These are phyloP conservation scores for Leccinum boreale DNA, from an alignment of 768 basidiomycete genomes.

Conservation along the genomic window DNA sequence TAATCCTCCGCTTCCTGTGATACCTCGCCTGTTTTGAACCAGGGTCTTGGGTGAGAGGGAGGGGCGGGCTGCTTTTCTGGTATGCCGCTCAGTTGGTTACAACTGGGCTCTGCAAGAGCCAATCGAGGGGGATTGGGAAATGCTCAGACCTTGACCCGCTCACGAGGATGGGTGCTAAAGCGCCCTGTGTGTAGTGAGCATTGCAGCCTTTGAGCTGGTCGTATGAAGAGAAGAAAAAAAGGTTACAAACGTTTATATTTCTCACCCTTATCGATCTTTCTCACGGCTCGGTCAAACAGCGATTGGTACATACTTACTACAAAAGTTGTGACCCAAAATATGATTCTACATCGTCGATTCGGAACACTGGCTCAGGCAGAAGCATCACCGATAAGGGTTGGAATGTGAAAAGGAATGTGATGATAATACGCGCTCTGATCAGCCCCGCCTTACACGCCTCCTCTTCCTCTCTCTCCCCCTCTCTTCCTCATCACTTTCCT, in stretches of 20 bases:
- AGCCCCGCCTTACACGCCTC: constrained; percentile 22
- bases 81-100: constrained; percentile 59
- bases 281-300: too few species aligned
- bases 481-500: constrained; percentile 11
- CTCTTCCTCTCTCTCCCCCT: constrained; percentile 29
- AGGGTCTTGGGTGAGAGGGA: constrained; percentile 42
- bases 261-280: too few species aligned
- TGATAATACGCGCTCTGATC: too few species aligned
- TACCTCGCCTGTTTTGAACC: constrained; percentile 14
- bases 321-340: too few species aligned
- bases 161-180: constrained; percentile 39
- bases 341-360: too few species aligned
- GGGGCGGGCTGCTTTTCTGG: constrained; percentile 51
- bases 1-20: constrained; percentile 21
- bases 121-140: constrained; percentile 53
- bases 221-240: not conserved
- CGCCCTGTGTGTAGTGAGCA: constrained; percentile 58
- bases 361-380: too few species aligned
- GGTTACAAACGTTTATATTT: too few species aligned
- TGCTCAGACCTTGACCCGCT: constrained; percentile 86
- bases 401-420: too few species aligned
- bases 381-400: too few species aligned
- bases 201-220: constrained; percentile 62
- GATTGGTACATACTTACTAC: too few species aligned
- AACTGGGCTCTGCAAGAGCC: constrained; percentile 61